Conservation (phyloP, 306 rosid species). For the Sechiopsis laciniata region DNA sequence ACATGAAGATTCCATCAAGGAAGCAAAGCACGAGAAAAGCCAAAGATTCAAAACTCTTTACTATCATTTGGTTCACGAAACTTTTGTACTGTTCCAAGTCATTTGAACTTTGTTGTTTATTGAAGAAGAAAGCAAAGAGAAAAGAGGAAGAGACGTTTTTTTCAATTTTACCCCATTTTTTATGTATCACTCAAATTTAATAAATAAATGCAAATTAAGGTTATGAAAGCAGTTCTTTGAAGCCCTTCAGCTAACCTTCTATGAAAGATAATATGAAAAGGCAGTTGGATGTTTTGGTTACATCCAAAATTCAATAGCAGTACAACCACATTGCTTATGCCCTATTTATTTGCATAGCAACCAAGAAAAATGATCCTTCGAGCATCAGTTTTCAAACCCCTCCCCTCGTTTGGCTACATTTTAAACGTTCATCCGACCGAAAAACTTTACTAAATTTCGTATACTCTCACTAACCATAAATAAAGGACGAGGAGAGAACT, state of each 20-base stretch:
- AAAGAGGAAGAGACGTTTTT: no score
- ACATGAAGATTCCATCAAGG: conserved; percentile 1
- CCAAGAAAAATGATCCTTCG: conserved; percentile 18
- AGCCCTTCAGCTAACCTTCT: not conserved
- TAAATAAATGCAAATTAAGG: not conserved
- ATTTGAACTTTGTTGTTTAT: no score
- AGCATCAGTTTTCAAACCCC: not conserved
- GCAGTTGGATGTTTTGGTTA: not conserved
- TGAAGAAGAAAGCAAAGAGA: no score
- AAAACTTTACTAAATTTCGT: not conserved
- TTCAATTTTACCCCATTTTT: no score
- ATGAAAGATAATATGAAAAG: conserved; percentile 4
- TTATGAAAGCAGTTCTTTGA: not conserved
- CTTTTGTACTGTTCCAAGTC: no score
- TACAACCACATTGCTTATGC: conserved; percentile 5
- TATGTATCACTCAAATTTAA: no score
- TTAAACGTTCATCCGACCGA: conserved; percentile 15
- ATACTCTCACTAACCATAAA: conserved; percentile 23
- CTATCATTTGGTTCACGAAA: no score
- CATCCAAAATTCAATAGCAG: conserved; percentile 12
- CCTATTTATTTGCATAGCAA: conserved; percentile 18
- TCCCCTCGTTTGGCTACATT: not conserved
- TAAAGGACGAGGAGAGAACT: conserved; percentile 7
- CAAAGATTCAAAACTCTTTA: not conserved
- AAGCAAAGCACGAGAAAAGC: not conserved